These are phyloP conservation scores for Withania somnifera DNA, from an alignment of 305 asterid genomes.

Conservation along the genomic window DNA sequence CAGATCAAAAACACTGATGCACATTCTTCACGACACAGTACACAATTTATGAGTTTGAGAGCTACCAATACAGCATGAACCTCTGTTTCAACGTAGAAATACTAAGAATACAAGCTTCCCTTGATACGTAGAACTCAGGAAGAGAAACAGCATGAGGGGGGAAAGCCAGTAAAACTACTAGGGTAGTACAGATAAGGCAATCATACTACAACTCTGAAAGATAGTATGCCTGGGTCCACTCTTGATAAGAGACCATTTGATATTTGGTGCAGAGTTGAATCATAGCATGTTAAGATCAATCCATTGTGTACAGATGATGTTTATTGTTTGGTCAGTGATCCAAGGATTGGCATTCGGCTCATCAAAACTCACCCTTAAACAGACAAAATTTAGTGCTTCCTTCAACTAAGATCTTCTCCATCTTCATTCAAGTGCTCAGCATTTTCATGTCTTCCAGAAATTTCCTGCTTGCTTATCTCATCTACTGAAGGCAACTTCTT, in stretches of 20 bases:
- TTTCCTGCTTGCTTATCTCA: constrained; percentile 33
- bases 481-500: constrained; percentile 49
- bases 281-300: not conserved
- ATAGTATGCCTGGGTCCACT: not conserved
- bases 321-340: not conserved
- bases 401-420: constrained; percentile 26
- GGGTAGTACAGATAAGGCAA: not conserved
- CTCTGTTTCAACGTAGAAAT: not conserved
- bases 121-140: not conserved
- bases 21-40: not conserved
- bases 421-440: constrained; percentile 28
- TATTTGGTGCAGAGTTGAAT: not conserved
- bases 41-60: not conserved
- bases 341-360: not conserved
- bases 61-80: not conserved
- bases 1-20: not conserved
- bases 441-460: constrained; percentile 30
- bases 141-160: not conserved
- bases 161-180: not conserved
- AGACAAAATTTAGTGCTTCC: constrained; percentile 16
- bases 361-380: not conserved
- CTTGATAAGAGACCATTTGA: not conserved
- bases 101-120: not conserved
- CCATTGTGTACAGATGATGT: not conserved
- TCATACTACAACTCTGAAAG: not conserved